These are phyloP conservation scores for Mycena rebaudengoi DNA, from an alignment of 768 basidiomycete species.

Conservation along the genomic window DNA sequence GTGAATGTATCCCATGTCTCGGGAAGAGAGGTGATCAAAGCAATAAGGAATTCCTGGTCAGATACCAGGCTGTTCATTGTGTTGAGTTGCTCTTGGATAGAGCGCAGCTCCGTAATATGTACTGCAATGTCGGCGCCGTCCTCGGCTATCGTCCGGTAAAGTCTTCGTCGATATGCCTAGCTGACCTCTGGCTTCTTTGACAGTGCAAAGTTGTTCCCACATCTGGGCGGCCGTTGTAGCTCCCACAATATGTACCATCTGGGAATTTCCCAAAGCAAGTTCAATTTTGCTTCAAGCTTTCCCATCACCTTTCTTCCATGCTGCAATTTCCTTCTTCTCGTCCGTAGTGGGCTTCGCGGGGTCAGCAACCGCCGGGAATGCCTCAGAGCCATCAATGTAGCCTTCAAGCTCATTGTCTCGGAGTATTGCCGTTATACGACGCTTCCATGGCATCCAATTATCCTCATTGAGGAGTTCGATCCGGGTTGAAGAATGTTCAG, in stretches of 20 bases:
- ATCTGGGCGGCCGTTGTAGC: neutral
- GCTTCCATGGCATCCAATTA: too few relatives aligned
- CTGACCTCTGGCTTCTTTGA: slow-evolving; percentile 14
- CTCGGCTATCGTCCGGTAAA: slow-evolving; percentile 5
- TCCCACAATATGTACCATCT: slow-evolving; percentile 19
- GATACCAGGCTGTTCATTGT: slow-evolving; percentile 6
- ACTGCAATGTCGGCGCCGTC: slow-evolving; percentile 8
- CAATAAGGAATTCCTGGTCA: slow-evolving; percentile 17
- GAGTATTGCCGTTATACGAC: slow-evolving; percentile 12
- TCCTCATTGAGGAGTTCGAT: slow-evolving; percentile 21
- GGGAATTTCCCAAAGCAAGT: slow-evolving; percentile 16
- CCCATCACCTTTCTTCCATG: neutral
- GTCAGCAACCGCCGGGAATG: slow-evolving; percentile 6
- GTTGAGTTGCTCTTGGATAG: slow-evolving; percentile 8
- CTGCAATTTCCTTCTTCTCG: slow-evolving; percentile 4
- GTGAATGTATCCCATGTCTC: slow-evolving; percentile 20
- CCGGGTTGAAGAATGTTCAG: slow-evolving; percentile 9
- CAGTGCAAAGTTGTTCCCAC: slow-evolving; percentile 9
- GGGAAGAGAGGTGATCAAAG: slow-evolving; percentile 9
- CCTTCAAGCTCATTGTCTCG: slow-evolving; percentile 18
- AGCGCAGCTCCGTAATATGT: neutral
- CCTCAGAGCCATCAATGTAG: slow-evolving; percentile 14
- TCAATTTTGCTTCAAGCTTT: slow-evolving; percentile 16
- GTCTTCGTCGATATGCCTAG: slow-evolving; percentile 9
- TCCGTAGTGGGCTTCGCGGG: slow-evolving; percentile 2